Conservation (phyloP, 192 early-diverging fungal genomes). For the Coemansia umbellata region DNA sequence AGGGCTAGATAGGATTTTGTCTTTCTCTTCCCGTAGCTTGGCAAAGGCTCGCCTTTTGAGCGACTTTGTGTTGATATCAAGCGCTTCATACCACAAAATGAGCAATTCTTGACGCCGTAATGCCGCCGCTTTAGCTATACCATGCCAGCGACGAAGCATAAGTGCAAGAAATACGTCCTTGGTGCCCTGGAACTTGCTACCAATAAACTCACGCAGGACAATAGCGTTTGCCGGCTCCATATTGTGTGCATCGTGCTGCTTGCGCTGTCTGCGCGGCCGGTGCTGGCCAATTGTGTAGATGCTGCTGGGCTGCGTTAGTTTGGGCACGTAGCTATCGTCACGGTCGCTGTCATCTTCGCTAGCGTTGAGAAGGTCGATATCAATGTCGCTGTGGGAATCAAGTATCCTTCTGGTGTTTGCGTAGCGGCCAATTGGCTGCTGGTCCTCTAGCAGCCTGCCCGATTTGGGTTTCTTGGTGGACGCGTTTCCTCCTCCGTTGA, state of each 20-base stretch:
- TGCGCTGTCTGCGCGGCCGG: neutral
- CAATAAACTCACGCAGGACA: conserved; percentile 13
- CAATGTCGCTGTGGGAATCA: conserved; percentile 2
- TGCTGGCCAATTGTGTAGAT: neutral
- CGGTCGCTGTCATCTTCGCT: conserved; percentile 7
- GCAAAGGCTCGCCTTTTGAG: conserved; percentile 4
- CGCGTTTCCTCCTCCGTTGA: neutral
- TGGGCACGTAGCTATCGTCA: neutral
- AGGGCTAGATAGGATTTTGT: neutral
- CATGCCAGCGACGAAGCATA: conserved; percentile 28
- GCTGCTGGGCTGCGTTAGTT: neutral
- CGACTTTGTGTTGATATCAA: neutral
- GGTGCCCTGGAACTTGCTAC: conserved; percentile 22
- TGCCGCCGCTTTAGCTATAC: conserved; percentile 17
- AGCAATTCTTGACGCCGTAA: conserved; percentile 25
- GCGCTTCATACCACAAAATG: conserved; percentile 22
- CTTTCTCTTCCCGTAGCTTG: neutral
- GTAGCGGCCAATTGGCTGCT: too few species aligned
- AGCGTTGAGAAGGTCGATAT: neutral
- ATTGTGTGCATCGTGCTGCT: neutral
- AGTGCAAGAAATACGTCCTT: conserved; percentile 18
- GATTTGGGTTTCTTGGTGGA: too few species aligned
- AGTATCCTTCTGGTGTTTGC: neutral
- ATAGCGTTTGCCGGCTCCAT: neutral
- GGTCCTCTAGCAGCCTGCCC: too few species aligned